A percentile compares a stretch with the other conserved stretches of the same genome.
phyloP scores from a whole-genome alignment of 1,284 basidiomycete species.

The Chalciporus sp. region DNA sequence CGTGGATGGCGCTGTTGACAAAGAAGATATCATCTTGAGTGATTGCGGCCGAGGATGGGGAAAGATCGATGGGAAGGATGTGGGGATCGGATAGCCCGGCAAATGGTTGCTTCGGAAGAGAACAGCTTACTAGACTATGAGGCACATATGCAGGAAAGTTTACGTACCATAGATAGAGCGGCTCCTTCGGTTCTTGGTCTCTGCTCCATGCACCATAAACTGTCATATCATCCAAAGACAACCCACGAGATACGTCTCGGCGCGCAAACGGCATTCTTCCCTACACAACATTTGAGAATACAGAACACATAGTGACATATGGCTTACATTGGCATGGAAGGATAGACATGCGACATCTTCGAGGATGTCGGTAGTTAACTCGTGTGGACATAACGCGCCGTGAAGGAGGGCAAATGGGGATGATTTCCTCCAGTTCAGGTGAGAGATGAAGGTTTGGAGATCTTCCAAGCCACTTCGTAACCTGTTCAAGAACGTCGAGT shows the following conservation, averaged over 20 bases:
- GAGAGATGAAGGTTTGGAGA: constrained; percentile 48
- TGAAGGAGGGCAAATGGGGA: constrained; percentile 60
- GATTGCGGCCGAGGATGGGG: constrained; percentile 20
- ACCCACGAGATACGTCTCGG: constrained; percentile 59
- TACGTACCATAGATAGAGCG: constrained; percentile 40
- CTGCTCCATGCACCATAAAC: constrained; percentile 43
- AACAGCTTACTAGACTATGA: background rate
- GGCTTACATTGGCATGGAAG: constrained; percentile 26
- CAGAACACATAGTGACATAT: background rate
- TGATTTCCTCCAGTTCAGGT: constrained; percentile 56
- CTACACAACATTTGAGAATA: constrained; percentile 12
- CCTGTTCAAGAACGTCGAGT: constrained; percentile 29
- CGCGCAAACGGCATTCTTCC: constrained; percentile 39
- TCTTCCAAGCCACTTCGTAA: constrained; percentile 43
- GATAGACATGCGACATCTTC: constrained; percentile 49
- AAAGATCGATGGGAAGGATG: constrained; percentile 51
- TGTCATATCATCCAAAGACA: constrained; percentile 40
- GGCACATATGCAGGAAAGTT: background rate
- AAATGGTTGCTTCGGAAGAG: constrained; percentile 40
- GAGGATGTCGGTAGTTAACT: constrained; percentile 29
- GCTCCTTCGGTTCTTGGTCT: constrained; percentile 30
- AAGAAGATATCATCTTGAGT: constrained; percentile 28
- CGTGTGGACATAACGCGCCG: constrained; percentile 52
- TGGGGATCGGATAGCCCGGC: constrained; percentile 50
- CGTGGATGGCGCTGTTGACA: constrained; percentile 32